Percentiles rank a stretch among this genome's conserved stretches.
phyloP scores from a whole-genome alignment of 768 basidiomycete species.

The Rhodotorula babjevae region DNA sequence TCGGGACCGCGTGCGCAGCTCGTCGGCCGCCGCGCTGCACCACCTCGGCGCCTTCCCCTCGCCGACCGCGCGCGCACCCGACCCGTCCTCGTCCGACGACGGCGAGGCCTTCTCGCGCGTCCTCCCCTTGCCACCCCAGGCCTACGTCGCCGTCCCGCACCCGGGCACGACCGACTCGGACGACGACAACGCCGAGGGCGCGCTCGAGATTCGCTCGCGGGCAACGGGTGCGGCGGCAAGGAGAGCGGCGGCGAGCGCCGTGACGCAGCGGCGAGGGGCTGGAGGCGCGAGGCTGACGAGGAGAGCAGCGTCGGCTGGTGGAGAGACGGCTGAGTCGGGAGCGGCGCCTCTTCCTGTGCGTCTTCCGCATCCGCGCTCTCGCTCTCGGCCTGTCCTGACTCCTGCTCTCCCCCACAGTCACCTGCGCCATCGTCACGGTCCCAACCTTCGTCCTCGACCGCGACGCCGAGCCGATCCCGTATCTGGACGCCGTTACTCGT shows the following conservation, averaged over 20 bases:
- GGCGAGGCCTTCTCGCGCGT: background rate
- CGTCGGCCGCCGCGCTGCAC: constrained; percentile 3
- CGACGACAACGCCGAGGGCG: constrained; percentile 6
- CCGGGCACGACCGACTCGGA: background rate
- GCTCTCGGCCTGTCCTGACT: background rate
- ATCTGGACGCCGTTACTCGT: constrained; percentile 27
- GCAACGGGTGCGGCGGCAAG: background rate
- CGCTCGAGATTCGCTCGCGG: constrained; percentile 22
- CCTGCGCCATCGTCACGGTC: too few relatives aligned
- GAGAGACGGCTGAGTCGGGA: background rate
- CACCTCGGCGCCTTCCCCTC: background rate
- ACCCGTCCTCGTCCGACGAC: background rate
- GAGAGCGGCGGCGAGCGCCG: background rate
- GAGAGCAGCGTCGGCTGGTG: background rate
- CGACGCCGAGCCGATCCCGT: background rate
- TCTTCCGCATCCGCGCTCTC: background rate
- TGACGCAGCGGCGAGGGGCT: background rate
- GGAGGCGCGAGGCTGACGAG: background rate
- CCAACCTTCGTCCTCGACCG: background rate
- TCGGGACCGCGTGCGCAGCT: background rate
- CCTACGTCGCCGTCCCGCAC: background rate
- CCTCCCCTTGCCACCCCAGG: background rate
- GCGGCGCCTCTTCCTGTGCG: background rate
- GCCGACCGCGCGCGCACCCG: background rate
- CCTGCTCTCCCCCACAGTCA: too few relatives aligned